These are phyloP conservation scores for Zelopaecilomyces penicillatus DNA, from an alignment of 2,329 filamentous ascomycete species.

Conservation along the genomic window DNA sequence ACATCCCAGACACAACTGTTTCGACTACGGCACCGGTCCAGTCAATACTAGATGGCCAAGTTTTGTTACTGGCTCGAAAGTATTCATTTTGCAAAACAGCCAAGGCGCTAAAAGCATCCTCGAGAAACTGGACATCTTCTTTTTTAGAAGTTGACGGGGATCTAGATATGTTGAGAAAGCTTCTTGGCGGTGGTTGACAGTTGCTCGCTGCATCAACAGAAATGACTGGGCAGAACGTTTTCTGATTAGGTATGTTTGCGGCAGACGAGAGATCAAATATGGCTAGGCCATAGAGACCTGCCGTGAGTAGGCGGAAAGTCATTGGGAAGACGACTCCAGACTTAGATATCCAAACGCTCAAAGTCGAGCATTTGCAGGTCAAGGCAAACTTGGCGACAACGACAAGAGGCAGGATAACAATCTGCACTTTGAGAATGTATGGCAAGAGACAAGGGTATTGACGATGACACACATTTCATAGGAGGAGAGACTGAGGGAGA, in stretches of 20 bases:
- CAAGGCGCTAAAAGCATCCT: conserved; percentile 54
- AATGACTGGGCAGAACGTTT: neutral
- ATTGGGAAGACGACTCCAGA: no score
- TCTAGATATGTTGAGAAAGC: neutral
- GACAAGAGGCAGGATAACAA: no score
- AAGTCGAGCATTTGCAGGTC: no score
- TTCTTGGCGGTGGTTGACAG: neutral
- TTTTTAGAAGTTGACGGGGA: neutral
- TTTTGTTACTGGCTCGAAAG: conserved; percentile 69
- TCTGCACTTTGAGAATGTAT: no score
- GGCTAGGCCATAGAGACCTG: neutral
- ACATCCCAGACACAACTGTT: conserved; percentile 67
- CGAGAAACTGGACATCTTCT: conserved; percentile 23
- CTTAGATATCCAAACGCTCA: no score
- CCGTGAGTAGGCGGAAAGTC: neutral
- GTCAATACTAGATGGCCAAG: conserved; percentile 80
- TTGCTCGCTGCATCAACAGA: neutral
- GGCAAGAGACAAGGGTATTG: no score
- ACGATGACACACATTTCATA: no score
- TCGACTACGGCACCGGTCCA: conserved; percentile 85
- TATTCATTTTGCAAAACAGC: conserved; percentile 69
- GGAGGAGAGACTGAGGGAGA: no score
- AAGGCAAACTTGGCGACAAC: no score
- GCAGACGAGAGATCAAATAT: neutral
- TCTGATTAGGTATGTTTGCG: neutral